phyloP scores from a whole-genome alignment of 2,329 filamentous ascomycete species.

The Fusarium pininemorale region DNA sequence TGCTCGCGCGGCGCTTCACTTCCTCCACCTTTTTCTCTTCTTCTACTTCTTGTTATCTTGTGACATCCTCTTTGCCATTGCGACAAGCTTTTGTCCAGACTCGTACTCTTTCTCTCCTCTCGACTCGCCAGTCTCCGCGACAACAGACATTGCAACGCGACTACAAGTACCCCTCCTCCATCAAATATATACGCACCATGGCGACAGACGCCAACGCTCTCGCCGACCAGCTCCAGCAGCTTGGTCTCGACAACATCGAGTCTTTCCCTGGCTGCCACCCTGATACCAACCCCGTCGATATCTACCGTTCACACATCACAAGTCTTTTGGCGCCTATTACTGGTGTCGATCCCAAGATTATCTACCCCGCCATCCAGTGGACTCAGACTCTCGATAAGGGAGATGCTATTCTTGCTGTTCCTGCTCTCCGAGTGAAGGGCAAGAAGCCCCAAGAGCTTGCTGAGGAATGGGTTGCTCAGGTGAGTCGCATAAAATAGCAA shows the following conservation, averaged over 20 bases:
- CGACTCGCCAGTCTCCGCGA: slow-evolving; percentile 2
- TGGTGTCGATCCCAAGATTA: slow-evolving; percentile 73
- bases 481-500: slow-evolving; percentile 41
- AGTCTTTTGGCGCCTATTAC: slow-evolving; percentile 73
- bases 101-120: slow-evolving; percentile 4
- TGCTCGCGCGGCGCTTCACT: slow-evolving; percentile 42
- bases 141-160: not conserved
- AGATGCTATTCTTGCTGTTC: slow-evolving; percentile 80
- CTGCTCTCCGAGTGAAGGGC: slow-evolving; percentile 81
- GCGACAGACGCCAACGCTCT: slow-evolving; percentile 39
- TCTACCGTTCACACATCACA: slow-evolving; percentile 82
- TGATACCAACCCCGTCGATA: slow-evolving; percentile 77
- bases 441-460: slow-evolving; percentile 71
- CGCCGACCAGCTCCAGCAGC: slow-evolving; percentile 40
- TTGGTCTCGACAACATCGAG: slow-evolving; percentile 33
- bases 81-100: slow-evolving; percentile 3
- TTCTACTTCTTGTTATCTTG: slow-evolving; percentile 19
- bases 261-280: slow-evolving; percentile 68
- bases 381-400: slow-evolving; percentile 83
- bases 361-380: slow-evolving; percentile 82
- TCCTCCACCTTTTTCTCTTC: slow-evolving; percentile 37
- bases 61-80: slow-evolving; percentile 15
- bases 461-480: slow-evolving; percentile 69
- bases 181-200: slow-evolving; percentile 20
- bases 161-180: slow-evolving; percentile 17